Base-by-base conservation (phyloP, 495 filamentous ascomycete species). In the Melanomma pulvis-pyrius region DNA sequence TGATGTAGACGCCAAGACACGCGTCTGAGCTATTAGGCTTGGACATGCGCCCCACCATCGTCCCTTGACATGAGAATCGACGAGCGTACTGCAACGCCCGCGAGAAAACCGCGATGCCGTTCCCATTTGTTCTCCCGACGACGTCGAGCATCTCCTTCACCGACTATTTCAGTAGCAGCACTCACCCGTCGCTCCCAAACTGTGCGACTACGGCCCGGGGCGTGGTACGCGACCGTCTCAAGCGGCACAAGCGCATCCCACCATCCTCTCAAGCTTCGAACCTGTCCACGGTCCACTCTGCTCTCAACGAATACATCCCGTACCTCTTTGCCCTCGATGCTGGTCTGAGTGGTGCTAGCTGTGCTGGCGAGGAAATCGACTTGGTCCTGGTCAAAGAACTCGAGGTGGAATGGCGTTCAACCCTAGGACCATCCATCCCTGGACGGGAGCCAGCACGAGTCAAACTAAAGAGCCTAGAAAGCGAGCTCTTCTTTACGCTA, bases 141-240 rank as follows among this genome's bases (percentile, higher is more conserved):
- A 96, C 92, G 24, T 94, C 91, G 1, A 82, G 86, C 47, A 85
- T 93, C 69, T 88, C 88, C 39, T 93, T 96, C 74, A 86, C 90
- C 9, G 79, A 85, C 21, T 87, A 81, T 78, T 86, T 93, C 71
- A 70, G 52, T 63, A 75, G 74, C 60, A 79, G 84, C 55, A 89
- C 89, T 1, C 93, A 96, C 73, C 92, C 93, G 7, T 93, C 93
- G 0, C 83, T 97, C 12, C 90, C 91, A 11, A 82, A 91, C 54
- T 81, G 85, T 22, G 86, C 90, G 1, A 90, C 90, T 46, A 92
- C 90, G 15, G 82, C 88, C 66, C 91, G 93, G 47, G 89, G 88
- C 68, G 85, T 92, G 13, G 82, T 94, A 15, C 85, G 89, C 63
- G 85, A 90, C 71, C 83, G 85, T 7, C 82, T 97, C 28, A 96